These are phyloP conservation scores for Artemisia tridentata DNA, from an alignment of 129 eudicot genomes.

Conservation along the genomic window DNA sequence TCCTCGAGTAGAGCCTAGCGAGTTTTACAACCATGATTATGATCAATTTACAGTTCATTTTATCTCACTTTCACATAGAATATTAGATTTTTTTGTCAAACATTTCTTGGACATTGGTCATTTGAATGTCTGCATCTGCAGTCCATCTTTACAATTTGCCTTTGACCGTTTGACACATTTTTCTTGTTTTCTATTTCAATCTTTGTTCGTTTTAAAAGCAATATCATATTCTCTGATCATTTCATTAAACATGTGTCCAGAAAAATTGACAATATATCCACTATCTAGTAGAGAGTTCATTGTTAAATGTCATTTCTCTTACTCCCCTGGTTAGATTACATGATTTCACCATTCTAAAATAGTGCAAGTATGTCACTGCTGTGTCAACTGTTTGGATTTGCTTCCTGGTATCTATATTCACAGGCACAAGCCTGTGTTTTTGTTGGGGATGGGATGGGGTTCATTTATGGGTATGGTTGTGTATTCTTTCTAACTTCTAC, in stretches of 20 bases:
- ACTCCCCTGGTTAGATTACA: background rate
- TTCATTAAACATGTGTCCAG: no score
- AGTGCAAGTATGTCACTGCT: background rate
- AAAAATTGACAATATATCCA: no score
- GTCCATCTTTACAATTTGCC: no score
- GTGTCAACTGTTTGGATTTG: background rate
- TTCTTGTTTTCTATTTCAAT: no score
- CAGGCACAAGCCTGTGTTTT: background rate
- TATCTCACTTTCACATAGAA: background rate
- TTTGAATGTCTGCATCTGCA: no score
- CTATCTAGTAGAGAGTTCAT: no score
- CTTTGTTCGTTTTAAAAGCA: no score
- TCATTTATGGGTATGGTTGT: background rate
- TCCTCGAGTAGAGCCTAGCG: no score
- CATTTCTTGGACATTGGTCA: background rate
- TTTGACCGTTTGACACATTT: no score
- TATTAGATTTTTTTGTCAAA: no score
- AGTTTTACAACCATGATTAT: background rate
- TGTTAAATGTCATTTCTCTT: no score
- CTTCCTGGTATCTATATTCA: background rate
- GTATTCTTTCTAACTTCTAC: constrained; percentile 20
- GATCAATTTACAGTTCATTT: background rate
- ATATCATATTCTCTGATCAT: no score
- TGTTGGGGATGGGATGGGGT: background rate
- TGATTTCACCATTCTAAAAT: background rate